Base-by-base conservation (phyloP, 2,329 filamentous ascomycete species). In the Stenocarpella maydis region DNA sequence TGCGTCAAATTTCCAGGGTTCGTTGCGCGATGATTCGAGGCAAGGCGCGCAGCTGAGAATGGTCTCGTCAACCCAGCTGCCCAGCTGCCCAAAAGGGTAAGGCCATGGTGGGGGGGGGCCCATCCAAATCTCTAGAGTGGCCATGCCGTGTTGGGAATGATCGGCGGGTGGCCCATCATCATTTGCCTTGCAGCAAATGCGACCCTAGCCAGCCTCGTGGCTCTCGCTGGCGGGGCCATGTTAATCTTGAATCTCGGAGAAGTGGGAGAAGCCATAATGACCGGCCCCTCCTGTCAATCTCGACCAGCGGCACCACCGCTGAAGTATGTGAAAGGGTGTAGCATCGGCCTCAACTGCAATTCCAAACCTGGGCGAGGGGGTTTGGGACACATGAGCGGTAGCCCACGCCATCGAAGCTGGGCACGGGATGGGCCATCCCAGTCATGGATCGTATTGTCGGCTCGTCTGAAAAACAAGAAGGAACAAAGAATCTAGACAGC, bases 41-140 rank as follows among this genome's bases (percentile, higher is more conserved):
- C 43, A 63, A 37, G 58, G 65, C 65, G 52, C 65, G 52, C 28
- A 67, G 65, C 65, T 55, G 45, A 67, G 21, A 49, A 49, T 31
- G 65, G 52, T 67, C 52, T 45, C 28, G 50, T 50, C 65, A 45
- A 37, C 52, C 43, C 41, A 55, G 28, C 19, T 47, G 52, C 24
- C 65, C 43, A 34, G 53, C 65, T 26, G 31, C 41, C 54, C 53
- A 31, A 67, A 67, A 50, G 53, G 21, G 65, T 52, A 67, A 67
- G 43, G 52, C 43, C n/a, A 67, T 67, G 31, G 45, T 26, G n/a
- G n/a, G n/a, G n/a, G n/a, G n/a, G n/a, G 43, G 65, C 52, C 53
- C 54, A 67, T 67, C 65, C 53, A 55, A 67, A 67, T 67, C 45
- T 67, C 54, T 31, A 67, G n/a, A n/a, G 41, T 58, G 52, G 52